These are phyloP conservation scores for Kazachstania kunashirensis DNA, from an alignment of 805 yeast species.

Conservation along the genomic window DNA sequence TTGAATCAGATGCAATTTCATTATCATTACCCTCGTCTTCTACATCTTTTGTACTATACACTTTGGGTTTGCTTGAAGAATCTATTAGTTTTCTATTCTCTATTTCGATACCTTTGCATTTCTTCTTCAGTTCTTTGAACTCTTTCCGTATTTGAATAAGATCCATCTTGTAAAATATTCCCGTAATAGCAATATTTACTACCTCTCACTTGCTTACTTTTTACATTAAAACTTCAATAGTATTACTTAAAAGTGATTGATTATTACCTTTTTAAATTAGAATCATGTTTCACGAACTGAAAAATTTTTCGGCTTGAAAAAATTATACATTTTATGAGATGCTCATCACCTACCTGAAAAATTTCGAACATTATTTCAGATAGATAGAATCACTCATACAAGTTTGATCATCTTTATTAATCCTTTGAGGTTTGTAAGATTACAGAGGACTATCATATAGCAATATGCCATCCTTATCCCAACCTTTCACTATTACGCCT, in stretches of 20 bases:
- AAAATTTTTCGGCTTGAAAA: conserved; percentile 6
- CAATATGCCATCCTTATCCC: conserved; percentile 27
- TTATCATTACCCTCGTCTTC: conserved; percentile 4
- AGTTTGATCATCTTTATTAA: too few relatives aligned
- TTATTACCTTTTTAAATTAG: not conserved
- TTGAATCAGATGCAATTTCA: not conserved
- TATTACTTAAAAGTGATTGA: not conserved
- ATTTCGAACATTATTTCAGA: too few relatives aligned
- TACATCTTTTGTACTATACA: conserved; percentile 15
- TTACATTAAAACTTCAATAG: too few relatives aligned
- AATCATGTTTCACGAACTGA: conserved; percentile 7
- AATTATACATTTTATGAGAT: not conserved
- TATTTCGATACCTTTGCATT: conserved; percentile 12
- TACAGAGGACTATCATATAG: not conserved
- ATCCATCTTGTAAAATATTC: too few relatives aligned
- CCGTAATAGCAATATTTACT: too few relatives aligned
- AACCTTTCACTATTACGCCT: conserved; percentile 27
- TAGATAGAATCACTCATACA: too few relatives aligned
- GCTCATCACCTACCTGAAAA: conserved; percentile 3
- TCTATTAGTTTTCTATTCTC: conserved; percentile 18
- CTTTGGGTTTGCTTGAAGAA: conserved; percentile 17
- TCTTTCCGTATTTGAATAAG: not conserved
- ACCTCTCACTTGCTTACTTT: too few relatives aligned
- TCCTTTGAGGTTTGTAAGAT: not conserved
- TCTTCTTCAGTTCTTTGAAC: conserved; percentile 14